phyloP scores from a whole-genome alignment of 495 filamentous ascomycete species.

The Podospora pseudoanserina region DNA sequence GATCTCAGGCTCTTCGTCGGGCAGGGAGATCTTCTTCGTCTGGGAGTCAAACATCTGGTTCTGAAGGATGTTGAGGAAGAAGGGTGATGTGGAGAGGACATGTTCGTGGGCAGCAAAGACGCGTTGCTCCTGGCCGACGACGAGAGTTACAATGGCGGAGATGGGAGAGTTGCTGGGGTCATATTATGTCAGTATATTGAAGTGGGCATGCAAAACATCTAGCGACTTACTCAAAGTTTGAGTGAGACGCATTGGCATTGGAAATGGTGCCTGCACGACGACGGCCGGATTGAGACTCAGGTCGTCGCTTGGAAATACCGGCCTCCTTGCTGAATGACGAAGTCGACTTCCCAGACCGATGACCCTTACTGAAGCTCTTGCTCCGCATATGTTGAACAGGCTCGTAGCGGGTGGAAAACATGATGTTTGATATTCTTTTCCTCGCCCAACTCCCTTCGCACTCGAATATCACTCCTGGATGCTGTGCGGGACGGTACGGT shows the following conservation, averaged over 20 bases:
- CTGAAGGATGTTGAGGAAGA: conserved; percentile 62
- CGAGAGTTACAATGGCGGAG: conserved; percentile 74
- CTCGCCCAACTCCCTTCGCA: not conserved
- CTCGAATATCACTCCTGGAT: not conserved
- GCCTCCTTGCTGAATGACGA: conserved; percentile 46
- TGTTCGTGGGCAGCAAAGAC: conserved; percentile 91
- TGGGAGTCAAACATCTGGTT: conserved; percentile 60
- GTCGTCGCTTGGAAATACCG: conserved; percentile 44
- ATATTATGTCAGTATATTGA: conserved; percentile 14
- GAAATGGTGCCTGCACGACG: conserved; percentile 41
- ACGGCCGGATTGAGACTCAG: conserved; percentile 29
- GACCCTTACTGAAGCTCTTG: conserved; percentile 46
- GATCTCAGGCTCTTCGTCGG: conserved; percentile 82
- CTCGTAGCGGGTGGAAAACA: conserved; percentile 45
- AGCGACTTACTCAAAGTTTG: conserved; percentile 32
- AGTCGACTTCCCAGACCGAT: conserved; percentile 38
- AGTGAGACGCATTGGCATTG: conserved; percentile 27
- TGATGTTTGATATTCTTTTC: conserved; percentile 25
- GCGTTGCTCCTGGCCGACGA: conserved; percentile 70
- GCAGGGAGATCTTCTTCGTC: conserved; percentile 70
- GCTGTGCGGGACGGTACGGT: not conserved
- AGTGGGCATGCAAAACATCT: not conserved
- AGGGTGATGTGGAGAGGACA: conserved; percentile 71
- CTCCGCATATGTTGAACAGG: conserved; percentile 19
- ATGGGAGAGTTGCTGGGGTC: conserved; percentile 48